Conservation (phyloP, 1,284 basidiomycete genomes). For the Trichosporon sp. region DNA sequence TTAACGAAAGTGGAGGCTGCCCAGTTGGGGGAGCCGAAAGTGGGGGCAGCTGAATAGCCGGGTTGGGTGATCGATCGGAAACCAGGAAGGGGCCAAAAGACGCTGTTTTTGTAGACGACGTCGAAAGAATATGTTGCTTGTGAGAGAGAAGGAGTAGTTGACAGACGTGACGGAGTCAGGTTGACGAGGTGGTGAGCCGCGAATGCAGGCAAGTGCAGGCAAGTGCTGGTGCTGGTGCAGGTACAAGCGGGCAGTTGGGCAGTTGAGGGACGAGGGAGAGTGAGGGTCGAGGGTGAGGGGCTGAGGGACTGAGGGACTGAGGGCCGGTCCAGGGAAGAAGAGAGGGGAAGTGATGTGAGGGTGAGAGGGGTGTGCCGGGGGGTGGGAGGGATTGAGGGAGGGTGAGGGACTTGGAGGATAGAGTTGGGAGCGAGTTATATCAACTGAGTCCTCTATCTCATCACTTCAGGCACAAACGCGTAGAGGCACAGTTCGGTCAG, state of each 20-base stretch:
- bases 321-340: neutral
- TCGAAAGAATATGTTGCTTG: neutral
- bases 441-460: constrained; percentile 11
- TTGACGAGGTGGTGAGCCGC: neutral
- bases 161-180: neutral
- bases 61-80: neutral
- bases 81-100: neutral
- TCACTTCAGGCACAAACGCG: constrained; percentile 15
- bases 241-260: neutral
- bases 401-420: constrained; percentile 10
- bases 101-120: neutral
- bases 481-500: constrained; percentile 20
- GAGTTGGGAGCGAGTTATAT: constrained; percentile 13
- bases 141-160: neutral
- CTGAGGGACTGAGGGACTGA: neutral
- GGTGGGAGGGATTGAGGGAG: neutral
- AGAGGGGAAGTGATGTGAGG: neutral
- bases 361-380: neutral
- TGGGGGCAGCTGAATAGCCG: neutral
- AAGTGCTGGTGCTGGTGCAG: neutral
- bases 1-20: neutral
- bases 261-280: neutral
- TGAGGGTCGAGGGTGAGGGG: neutral
- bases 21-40: neutral
- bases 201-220: neutral